Percentiles rank a stretch among this genome's conserved stretches.
phyloP scores from a whole-genome alignment of 257 asterid genomes.

The Solanum medicagineum region DNA sequence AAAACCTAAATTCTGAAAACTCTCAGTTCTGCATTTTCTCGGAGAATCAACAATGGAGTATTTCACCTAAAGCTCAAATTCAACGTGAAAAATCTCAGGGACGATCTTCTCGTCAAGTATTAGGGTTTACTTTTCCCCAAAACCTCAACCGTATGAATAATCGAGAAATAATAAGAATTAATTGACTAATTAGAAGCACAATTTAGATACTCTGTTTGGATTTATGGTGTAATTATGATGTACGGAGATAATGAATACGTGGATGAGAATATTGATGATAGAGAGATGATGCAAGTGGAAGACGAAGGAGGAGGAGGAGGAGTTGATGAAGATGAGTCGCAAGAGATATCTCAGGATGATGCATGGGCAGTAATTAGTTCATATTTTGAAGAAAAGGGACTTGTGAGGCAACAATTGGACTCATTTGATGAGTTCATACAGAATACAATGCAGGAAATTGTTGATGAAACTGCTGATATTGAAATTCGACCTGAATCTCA shows the following conservation, averaged over 20 bases:
- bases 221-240: neutral
- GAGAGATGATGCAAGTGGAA: neutral
- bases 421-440: conserved; percentile 94
- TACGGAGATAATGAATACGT: neutral
- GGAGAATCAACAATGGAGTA: neutral
- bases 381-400: conserved; percentile 88
- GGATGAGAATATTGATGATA: neutral
- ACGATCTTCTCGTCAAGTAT: neutral
- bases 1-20: neutral
- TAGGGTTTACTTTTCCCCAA: neutral
- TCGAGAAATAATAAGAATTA: neutral
- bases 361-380: conserved; percentile 99
- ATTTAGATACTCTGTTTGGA: neutral
- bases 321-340: conserved; percentile 10
- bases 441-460: conserved; percentile 98
- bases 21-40: neutral
- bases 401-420: conserved; percentile 91
- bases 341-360: conserved; percentile 89
- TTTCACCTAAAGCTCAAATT: neutral
- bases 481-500: conserved; percentile 97
- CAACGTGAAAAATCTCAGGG: neutral
- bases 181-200: neutral
- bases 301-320: neutral
- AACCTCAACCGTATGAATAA: neutral
- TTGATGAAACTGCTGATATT: conserved; percentile 85